phyloP scores from a whole-genome alignment of 2,329 filamentous ascomycete genomes.

The Achaetomium macrosporum region DNA sequence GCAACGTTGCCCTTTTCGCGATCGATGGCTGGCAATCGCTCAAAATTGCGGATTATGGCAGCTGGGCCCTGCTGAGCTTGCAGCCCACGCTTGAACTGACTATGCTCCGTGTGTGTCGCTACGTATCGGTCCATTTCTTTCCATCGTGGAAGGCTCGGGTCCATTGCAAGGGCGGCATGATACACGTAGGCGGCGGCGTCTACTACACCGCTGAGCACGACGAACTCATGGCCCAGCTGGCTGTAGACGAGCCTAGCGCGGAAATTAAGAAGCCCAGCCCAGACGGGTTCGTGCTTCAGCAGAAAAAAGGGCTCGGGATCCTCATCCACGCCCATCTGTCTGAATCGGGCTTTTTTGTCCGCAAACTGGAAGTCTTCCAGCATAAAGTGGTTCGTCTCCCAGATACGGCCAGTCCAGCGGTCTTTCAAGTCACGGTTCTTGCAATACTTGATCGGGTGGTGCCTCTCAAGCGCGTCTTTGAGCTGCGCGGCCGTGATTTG shows the following conservation, averaged over 20 bases:
- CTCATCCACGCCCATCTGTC: conserved; percentile 11
- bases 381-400: conserved; percentile 18
- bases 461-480: conserved; percentile 13
- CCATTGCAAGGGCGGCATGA: conserved; percentile 8
- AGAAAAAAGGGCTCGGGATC: conserved; percentile 19
- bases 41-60: conserved; percentile 3
- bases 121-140: conserved; percentile 21
- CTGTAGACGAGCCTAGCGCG: conserved; percentile 22
- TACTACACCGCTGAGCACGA: conserved; percentile 21
- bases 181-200: conserved; percentile 24
- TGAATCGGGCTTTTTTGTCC: conserved; percentile 19
- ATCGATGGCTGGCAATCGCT: neutral
- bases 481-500: conserved; percentile 19
- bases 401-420: conserved; percentile 2
- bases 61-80: neutral
- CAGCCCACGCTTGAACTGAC: conserved; percentile 12
- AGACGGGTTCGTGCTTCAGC: conserved; percentile 24
- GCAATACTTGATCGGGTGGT: conserved; percentile 10
- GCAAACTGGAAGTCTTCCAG: conserved; percentile 21
- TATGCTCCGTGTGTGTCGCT: conserved; percentile 7
- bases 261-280: conserved; percentile 25
- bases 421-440: conserved; percentile 10
- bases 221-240: conserved; percentile 22
- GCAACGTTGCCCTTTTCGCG: neutral
- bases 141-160: conserved; percentile 17